Base-by-base conservation (phyloP, 139 green algal species). In the Desmodesmus armatus region DNA sequence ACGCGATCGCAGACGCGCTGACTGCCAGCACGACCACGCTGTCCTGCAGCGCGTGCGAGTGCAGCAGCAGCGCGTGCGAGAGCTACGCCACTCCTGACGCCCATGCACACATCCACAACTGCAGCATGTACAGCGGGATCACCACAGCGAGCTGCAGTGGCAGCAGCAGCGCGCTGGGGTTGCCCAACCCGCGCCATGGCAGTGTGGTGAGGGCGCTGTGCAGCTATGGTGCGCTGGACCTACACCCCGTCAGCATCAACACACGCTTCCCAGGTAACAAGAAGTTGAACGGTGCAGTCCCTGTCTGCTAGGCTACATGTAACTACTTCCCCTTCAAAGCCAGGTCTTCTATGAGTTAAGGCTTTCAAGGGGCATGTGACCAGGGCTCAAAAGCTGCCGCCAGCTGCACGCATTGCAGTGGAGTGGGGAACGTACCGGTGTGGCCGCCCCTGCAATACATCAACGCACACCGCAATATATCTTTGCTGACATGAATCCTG, bases 241-340 rank as follows among this genome's bases (percentile, higher is more conserved):
- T 80, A 2, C 31, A 79, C 39, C 67, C 80, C 23, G 53, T 3
- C 35, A 73, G 47, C 51, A 80, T 86, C 69, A 86, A 86, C 53
- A 86, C 80, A 21, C 72, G 69, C 31, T 73, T 80, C 37, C 80
- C 80, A 33, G 75, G 51, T n/a, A n/a, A n/a, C n/a, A n/a, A n/a
- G n/a, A n/a, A n/a, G n/a, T 11, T 35, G 43, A 6, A 35, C 43
- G 25, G 67, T 5, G 25, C 67, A 35, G 31, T 17, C 15, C 5
- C 67, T 53, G 67, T n/a, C n/a, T n/a, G n/a, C n/a, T n/a, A n/a
- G n/a, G n/a, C n/a, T n/a, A n/a, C n/a, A n/a, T n/a, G n/a, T n/a
- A n/a, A n/a, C n/a, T n/a, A n/a, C n/a, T n/a, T n/a, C n/a, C n/a
- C n/a, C n/a, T n/a, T n/a, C n/a, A n/a, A n/a, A n/a, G n/a, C n/a